Percentiles rank a stretch among this genome's conserved stretches.
Evolutionary conservation across 164 flowering plant species (phyloP).

Genomic region (Umbellularia californica): DNA sequence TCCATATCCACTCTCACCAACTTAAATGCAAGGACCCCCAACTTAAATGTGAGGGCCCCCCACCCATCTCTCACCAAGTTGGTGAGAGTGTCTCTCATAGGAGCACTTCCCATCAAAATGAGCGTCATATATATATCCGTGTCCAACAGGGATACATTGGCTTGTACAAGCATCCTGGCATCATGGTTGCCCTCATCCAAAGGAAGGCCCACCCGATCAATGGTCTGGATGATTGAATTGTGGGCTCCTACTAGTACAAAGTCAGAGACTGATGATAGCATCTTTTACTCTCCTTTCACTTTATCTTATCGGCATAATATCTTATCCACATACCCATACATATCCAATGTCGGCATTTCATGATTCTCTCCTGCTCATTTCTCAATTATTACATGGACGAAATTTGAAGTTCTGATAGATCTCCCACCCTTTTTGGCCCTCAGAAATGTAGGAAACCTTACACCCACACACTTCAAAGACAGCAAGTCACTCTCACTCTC

Average conservation of each 20-base stretch:
- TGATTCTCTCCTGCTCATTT: slow-evolving; percentile 1
- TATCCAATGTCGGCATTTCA: background rate
- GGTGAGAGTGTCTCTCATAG: too few species aligned
- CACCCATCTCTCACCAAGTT: too few species aligned
- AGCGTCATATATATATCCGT: too few species aligned
- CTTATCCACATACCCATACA: slow-evolving; percentile 18
- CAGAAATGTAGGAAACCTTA: slow-evolving; percentile 1
- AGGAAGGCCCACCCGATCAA: background rate
- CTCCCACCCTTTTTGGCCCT: background rate
- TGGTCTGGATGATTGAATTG: background rate
- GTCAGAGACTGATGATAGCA: background rate
- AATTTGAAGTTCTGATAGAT: slow-evolving; percentile 9
- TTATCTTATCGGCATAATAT: slow-evolving; percentile 1
- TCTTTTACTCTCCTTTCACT: background rate
- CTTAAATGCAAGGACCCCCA: too few species aligned
- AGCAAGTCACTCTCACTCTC: background rate
- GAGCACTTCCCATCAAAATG: too few species aligned
- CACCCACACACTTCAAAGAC: slow-evolving; percentile 2
- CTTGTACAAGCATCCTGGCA: too few species aligned
- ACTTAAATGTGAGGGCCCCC: too few species aligned
- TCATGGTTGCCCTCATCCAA: background rate
- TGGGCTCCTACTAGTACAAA: background rate
- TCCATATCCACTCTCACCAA: too few species aligned
- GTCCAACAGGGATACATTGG: too few species aligned
- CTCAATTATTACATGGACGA: slow-evolving; percentile 5